Evolutionary conservation across 2,329 filamentous ascomycete genomes (phyloP).

Genomic region (Pseudopithomyces maydicus): DNA sequence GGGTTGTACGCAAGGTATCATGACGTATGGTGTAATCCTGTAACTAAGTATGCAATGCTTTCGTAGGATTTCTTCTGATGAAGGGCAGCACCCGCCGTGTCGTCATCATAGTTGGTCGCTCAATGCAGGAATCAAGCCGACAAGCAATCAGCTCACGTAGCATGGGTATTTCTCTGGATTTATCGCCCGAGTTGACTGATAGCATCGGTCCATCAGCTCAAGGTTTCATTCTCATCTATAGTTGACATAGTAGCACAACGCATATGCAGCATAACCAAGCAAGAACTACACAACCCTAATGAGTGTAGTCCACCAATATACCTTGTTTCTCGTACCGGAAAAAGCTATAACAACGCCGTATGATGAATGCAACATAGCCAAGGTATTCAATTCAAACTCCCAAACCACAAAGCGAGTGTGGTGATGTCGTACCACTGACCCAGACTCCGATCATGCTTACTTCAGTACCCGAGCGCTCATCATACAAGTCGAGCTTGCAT

Average conservation of each 20-base stretch:
- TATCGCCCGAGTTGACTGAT: too few species aligned
- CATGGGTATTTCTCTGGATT: too few species aligned
- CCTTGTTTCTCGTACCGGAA: not conserved
- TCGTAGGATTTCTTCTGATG: too few species aligned
- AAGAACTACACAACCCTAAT: not conserved
- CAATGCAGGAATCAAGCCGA: too few species aligned
- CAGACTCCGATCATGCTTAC: conserved; percentile 8
- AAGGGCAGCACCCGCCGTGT: too few species aligned
- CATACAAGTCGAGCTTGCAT: not conserved
- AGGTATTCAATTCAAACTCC: not conserved
- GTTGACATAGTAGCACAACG: not conserved
- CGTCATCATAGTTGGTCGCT: too few species aligned
- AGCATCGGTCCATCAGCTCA: not conserved
- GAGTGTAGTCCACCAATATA: not conserved
- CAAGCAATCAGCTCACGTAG: too few species aligned
- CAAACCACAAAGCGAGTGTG: conserved; percentile 5
- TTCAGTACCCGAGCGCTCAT: not conserved
- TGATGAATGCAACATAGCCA: conserved; percentile 6
- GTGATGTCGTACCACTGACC: not conserved
- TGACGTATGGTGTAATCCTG: not conserved
- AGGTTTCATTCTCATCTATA: not conserved
- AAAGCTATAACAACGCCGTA: conserved; percentile 4
- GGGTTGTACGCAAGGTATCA: conserved; percentile 51
- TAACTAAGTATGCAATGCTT: too few species aligned
- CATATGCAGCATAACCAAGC: conserved; percentile 2